phyloP scores from a whole-genome alignment of 345 rosid species.

The Brassica juncea region DNA sequence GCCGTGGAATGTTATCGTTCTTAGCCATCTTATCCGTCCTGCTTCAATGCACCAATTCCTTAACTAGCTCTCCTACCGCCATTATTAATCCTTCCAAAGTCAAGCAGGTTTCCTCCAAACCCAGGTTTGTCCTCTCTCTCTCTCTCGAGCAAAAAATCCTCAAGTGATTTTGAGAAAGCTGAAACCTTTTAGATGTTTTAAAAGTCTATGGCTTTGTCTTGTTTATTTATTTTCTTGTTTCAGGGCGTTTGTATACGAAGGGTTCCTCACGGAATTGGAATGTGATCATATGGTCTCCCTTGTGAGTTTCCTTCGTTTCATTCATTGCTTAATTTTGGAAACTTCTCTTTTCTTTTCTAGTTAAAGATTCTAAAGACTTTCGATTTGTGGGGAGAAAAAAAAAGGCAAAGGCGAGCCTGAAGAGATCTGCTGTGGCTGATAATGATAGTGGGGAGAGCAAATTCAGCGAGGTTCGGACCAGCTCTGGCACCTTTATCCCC shows the following conservation, averaged over 20 bases:
- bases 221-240: conserved; percentile 2
- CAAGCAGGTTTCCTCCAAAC: conserved; percentile 82
- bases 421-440: conserved; percentile 96
- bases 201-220: neutral
- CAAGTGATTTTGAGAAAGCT: neutral
- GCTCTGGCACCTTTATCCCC: conserved; percentile 90
- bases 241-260: conserved; percentile 92
- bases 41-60: conserved; percentile 28
- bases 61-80: conserved; percentile 37
- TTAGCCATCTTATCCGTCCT: conserved; percentile 47
- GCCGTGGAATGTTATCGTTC: conserved; percentile 30
- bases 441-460: conserved; percentile 75
- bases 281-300: conserved; percentile 94
- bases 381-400: neutral
- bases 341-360: neutral
- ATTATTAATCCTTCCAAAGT: conserved; percentile 76
- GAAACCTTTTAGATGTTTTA: neutral
- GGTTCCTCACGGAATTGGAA: conserved; percentile 88
- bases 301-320: conserved; percentile 44
- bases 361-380: neutral
- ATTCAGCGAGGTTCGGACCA: conserved; percentile 86
- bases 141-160: neutral
- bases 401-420: conserved; percentile 80
- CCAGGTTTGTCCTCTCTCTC: conserved; percentile 44
- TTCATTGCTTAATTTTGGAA: conserved; percentile 7